phyloP scores from a whole-genome alignment of 225 moss, liverwort and hornwort genomes.

The Straminergon stramineum region DNA sequence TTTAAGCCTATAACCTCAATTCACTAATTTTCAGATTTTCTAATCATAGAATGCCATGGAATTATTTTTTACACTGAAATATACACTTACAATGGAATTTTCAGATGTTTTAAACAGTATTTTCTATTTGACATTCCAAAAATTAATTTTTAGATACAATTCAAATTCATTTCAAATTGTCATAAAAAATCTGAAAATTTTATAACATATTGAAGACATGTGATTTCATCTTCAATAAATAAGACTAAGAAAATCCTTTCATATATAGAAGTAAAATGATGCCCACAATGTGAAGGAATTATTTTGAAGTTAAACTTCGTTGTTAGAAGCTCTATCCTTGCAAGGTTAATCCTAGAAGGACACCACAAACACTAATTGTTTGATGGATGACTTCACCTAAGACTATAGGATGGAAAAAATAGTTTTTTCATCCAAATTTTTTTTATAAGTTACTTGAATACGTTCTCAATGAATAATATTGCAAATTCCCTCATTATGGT shows the following conservation, averaged over 20 bases:
- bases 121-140: neutral
- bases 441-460: neutral
- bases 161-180: neutral
- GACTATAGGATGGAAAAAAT: neutral
- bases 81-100: neutral
- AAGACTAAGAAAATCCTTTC: neutral
- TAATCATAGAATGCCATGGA: neutral
- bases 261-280: neutral
- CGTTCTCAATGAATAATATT: neutral
- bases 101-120: neutral
- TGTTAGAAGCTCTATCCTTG: rapidly evolving
- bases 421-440: no score
- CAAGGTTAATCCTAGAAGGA: neutral
- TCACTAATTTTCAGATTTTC: neutral
- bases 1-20: neutral
- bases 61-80: neutral
- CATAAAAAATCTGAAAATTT: neutral
- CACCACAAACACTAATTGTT: rapidly evolving
- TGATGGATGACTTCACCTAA: neutral
- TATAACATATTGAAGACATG: neutral
- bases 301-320: no score
- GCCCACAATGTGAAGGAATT: neutral
- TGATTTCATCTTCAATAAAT: neutral
- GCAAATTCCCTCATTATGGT: neutral
- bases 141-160: neutral